Conservation (phyloP, 371 early-diverging fungal genomes). For the Vavraia culicis region DNA sequence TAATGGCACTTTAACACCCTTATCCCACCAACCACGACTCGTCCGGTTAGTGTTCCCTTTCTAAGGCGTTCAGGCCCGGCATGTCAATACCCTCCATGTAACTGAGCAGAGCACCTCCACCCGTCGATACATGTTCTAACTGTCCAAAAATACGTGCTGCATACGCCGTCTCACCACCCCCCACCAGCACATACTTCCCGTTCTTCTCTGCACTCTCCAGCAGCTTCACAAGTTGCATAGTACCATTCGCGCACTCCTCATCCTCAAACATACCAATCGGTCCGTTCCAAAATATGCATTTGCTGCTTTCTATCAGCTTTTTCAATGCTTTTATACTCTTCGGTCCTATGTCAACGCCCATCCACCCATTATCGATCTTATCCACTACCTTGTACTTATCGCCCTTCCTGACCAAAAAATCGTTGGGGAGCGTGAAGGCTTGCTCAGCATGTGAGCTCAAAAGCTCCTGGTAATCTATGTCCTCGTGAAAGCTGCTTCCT, state of each 20-base stretch:
- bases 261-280: slow-evolving; percentile 92
- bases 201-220: too few relatives aligned
- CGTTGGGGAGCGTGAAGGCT: slow-evolving; percentile 60
- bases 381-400: slow-evolving; percentile 49
- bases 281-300: slow-evolving; percentile 90
- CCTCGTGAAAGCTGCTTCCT: slow-evolving; percentile 57
- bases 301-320: slow-evolving; percentile 52
- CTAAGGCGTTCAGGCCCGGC: too few relatives aligned
- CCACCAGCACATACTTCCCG: too few relatives aligned
- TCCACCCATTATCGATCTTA: slow-evolving; percentile 1
- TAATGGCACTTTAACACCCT: too few relatives aligned
- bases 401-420: slow-evolving; percentile 64
- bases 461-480: slow-evolving; percentile 61
- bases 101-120: too few relatives aligned
- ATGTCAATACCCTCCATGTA: too few relatives aligned
- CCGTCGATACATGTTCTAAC: too few relatives aligned
- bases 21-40: too few relatives aligned
- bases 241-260: slow-evolving; percentile 65
- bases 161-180: too few relatives aligned
- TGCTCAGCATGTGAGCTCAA: slow-evolving; percentile 50
- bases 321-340: slow-evolving; percentile 54
- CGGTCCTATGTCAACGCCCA: slow-evolving; percentile 72
- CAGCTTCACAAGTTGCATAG: too few relatives aligned
- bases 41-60: too few relatives aligned
- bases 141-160: too few relatives aligned